Conservation (phyloP, 2,329 filamentous ascomycete genomes). For the Penicillium italicum region DNA sequence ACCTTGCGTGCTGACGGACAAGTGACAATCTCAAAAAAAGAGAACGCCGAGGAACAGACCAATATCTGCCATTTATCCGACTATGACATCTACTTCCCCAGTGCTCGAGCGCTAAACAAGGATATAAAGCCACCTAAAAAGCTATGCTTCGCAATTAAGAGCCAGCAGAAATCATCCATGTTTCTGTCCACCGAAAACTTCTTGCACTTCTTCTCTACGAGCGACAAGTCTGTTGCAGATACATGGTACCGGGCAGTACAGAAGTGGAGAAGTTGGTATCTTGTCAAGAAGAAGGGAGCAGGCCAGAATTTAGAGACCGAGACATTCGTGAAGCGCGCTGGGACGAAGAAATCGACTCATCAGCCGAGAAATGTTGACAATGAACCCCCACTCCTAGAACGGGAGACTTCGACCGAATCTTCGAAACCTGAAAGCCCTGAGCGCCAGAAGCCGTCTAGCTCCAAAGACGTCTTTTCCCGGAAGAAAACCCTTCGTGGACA, state of each 20-base stretch:
- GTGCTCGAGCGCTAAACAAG: slow-evolving; percentile 62
- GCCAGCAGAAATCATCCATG: slow-evolving; percentile 80
- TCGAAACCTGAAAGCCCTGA: slow-evolving; percentile 41
- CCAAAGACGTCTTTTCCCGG: slow-evolving; percentile 26
- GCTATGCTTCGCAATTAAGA: slow-evolving; percentile 83
- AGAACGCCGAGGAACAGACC: slow-evolving; percentile 62
- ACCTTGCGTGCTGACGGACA: slow-evolving; percentile 72
- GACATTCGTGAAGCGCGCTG: slow-evolving; percentile 24
- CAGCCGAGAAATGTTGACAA: slow-evolving; percentile 49
- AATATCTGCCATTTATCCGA: slow-evolving; percentile 83
- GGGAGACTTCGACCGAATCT: slow-evolving; percentile 44
- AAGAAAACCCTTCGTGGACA: slow-evolving; percentile 30
- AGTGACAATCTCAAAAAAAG: slow-evolving; percentile 66
- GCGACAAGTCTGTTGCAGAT: slow-evolving; percentile 64
- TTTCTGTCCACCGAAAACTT: slow-evolving; percentile 82
- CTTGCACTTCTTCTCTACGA: slow-evolving; percentile 86
- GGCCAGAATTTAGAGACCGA: slow-evolving; percentile 40
- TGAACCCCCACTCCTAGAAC: slow-evolving; percentile 57
- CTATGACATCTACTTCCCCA: slow-evolving; percentile 85
- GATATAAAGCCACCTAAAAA: slow-evolving; percentile 79
- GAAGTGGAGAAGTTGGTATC: slow-evolving; percentile 85
- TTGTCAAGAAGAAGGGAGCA: slow-evolving; percentile 67
- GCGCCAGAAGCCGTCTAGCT: slow-evolving; percentile 22
- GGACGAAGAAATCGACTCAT: slow-evolving; percentile 20
- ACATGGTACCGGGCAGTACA: slow-evolving; percentile 70